Evolutionary conservation across 2,329 filamentous ascomycete genomes (phyloP).

Genomic region (Pezicula neosporulosa): DNA sequence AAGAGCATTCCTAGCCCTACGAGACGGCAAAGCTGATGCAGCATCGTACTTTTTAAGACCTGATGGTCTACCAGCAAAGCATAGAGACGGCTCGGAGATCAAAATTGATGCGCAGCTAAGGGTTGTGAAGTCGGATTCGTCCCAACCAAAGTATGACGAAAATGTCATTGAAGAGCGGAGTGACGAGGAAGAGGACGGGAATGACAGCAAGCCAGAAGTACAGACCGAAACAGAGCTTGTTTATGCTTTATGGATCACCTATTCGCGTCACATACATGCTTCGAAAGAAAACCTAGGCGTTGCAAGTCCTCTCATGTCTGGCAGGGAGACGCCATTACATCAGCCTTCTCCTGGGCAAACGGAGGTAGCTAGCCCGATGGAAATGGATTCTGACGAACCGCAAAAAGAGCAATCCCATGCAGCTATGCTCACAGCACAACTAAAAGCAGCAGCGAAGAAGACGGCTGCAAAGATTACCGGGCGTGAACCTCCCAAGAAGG

Average conservation of each 20-base stretch:
- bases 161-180: constrained; percentile 62
- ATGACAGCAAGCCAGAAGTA: constrained; percentile 20
- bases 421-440: constrained; percentile 49
- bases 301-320: constrained; percentile 61
- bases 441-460: constrained; percentile 53
- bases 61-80: constrained; percentile 78
- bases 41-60: constrained; percentile 77
- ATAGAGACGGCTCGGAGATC: constrained; percentile 87
- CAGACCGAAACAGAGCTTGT: constrained; percentile 72
- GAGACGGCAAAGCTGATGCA: constrained; percentile 78
- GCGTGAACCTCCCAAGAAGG: constrained; percentile 24
- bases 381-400: constrained; percentile 50
- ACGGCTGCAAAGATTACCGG: constrained; percentile 52
- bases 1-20: constrained; percentile 76
- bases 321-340: constrained; percentile 67
- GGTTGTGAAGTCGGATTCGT: constrained; percentile 85
- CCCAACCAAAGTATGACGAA: constrained; percentile 53
- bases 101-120: constrained; percentile 96
- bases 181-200: constrained; percentile 41
- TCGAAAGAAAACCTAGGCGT: constrained; percentile 57
- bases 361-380: constrained; percentile 51
- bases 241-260: constrained; percentile 95
- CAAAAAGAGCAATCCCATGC: constrained; percentile 36
- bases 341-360: constrained; percentile 78
- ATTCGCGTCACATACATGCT: constrained; percentile 87